Evolutionary conservation across 768 basidiomycete genomes (phyloP), one percentile per base, ranked within the genome.

Genomic region (Porphyrellus cyaneotinctus): DNA sequence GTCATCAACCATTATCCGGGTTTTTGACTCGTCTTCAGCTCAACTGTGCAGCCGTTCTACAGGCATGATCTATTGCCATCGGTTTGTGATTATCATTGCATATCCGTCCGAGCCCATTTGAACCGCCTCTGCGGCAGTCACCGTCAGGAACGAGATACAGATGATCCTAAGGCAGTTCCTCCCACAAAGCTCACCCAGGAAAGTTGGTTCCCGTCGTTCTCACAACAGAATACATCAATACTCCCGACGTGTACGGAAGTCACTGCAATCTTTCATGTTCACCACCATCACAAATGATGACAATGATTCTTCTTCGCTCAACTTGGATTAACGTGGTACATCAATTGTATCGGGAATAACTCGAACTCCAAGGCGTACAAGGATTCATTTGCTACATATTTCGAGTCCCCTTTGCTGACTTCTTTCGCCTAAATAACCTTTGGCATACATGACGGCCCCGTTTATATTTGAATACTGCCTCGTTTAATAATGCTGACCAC

Each of bases 141-240:
- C 57, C 59, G 53, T 9, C 35, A 53, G 53, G 49, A 47, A 58
- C 47, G 31, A 48, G 18, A 8, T 26, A 43, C 36, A n/a, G 22
- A n/a, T 2, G 22, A 6, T 23, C 26, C 32, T 20, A 3, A 23
- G 24, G 7, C 37, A 23, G 20, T 23, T 12, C n/a, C 41, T 37
- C 12, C 15, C 20, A 24, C 46, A 14, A 28, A 11, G 11, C 31
- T 10, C 45, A 43, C n/a, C 26, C 15, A 15, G 17, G 31, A 10
- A 38, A 13, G 23, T 20, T 31, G 38, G 37, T 47, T 32, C 38
- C 44, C 41, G 41, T 22, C 20, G 7, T 32, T 23, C 13, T 41
- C 43, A 15, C 23, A 13, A n/a, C 30, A 50, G 31, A 30, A 12
- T 28, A 17, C 13, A 12, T 32, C 24, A 22, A 17, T 33, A 37